These are phyloP conservation scores for Dianthus caryophyllus DNA, from an alignment of 148 eudicot genomes.

Conservation along the genomic window DNA sequence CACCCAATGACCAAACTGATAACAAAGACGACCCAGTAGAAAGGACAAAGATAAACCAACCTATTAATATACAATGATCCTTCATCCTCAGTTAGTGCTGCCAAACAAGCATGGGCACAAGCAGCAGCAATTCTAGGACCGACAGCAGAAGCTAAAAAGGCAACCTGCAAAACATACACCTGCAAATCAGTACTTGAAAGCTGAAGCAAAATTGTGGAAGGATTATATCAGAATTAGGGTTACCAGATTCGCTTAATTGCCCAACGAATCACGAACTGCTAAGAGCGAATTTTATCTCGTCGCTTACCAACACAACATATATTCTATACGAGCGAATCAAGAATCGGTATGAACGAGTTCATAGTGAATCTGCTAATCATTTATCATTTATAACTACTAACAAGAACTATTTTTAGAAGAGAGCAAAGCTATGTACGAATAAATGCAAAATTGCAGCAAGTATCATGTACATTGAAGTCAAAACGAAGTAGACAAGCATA, in stretches of 20 bases:
- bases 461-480: no score
- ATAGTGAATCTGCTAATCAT: background rate
- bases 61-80: slow-evolving; percentile 35
- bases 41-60: slow-evolving; percentile 27
- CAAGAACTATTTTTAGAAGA: no score
- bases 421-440: no score
- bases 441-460: no score
- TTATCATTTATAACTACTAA: no score
- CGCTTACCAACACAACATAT: no score
- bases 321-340: no score
- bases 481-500: background rate
- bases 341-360: no score
- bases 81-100: slow-evolving; percentile 58
- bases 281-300: no score
- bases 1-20: background rate
- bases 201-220: background rate
- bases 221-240: background rate
- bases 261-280: no score
- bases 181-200: slow-evolving; percentile 24
- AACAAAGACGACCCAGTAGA: background rate
- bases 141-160: slow-evolving; percentile 86
- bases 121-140: slow-evolving; percentile 99
- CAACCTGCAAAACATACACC: slow-evolving; percentile 51
- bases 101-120: slow-evolving; percentile 94
- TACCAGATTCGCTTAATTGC: no score